Base-by-base conservation (phyloP, 2,329 filamentous ascomycete genomes). In the Fusarium sp. region DNA sequence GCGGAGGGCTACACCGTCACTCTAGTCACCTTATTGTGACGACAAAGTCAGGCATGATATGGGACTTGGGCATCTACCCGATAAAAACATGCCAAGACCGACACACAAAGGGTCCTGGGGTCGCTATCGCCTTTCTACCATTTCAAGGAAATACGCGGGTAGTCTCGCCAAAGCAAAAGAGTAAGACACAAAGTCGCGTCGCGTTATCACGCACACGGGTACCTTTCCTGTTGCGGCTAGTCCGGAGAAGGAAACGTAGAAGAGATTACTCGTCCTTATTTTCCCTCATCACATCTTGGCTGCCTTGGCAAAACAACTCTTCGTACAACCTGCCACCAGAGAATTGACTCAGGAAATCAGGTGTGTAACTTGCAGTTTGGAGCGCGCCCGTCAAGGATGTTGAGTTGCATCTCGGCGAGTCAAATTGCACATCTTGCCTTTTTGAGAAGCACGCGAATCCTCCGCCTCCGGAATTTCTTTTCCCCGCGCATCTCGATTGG, bases 271-370 rank as follows among this genome's bases (percentile, higher is more conserved):
- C 34, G 40, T 39, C 28, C 36, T 14, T 46, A 20, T 46, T 19
- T 15, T 15, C 43, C 23, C 49, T 34, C 21, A 14, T 45, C 20
- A 52, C 49, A 34, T 45, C 50, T 53, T 53, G 50, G 50, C 50
- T 32, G n/a, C 34, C 34, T 36, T 36, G 34, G 17, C 32, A 20
- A 24, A 30, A 52, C 32, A 52, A 26, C 7, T 14, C 20, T 15
- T 36, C 30, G 6, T 21, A 49, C 26, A 17, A 39, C 21, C 40
- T 21, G 21, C 20, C 7, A 36, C 12, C n/a, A n/a, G n/a, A 26
- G 3, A 20, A 28, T 39, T 49, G 46, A 52, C 24, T 53, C 26
- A 19, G 34, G 34, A 36, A 36, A 46, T 52, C 26, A 28, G 26
- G 49, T 39, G 26, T 39, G 28, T 53, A 28, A 46, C 34, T 10